Evolutionary conservation across 1,284 basidiomycete genomes (phyloP), one percentile per base, ranked within the genome.

Genomic region (Marasmius sp.): DNA sequence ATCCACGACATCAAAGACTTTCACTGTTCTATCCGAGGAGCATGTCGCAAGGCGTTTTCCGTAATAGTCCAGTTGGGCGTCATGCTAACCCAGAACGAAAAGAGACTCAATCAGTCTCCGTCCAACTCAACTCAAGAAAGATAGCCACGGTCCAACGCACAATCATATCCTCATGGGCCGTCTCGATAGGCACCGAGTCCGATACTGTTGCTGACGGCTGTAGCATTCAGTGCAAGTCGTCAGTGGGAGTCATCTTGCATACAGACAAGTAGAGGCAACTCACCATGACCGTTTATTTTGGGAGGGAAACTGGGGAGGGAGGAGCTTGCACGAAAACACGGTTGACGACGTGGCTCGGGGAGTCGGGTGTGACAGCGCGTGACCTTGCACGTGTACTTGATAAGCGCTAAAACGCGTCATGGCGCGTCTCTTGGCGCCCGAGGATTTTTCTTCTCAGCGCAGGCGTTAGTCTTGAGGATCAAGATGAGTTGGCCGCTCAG

Each of bases 61-160:
- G 71, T 98, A 98, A 81, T 97, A 98, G 77, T 99, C 97, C 52
- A 99, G 82, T 74, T 98, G 97, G 27, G 97, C 96, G 75, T 99
- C 97, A 76, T 99, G 97, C 94, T 97, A n/a, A 27, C 5, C 27
- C 27, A 27, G 27, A 27, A 27, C 27, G 57, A 57, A 52, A 58
- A 45, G 33, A 49, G 48, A 18, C 7, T 36, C 49, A 14, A 57
- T 57, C 49, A 61, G 51, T 47, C 41, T 37, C 22, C 34, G 56
- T n/a, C 45, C 61, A 18, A 3, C 18, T 18, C 61, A 18, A 3
- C 18, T 18, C 18, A 37, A 27, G 20, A 5, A 61, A 16, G 47
- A 16, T n/a, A 22, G 51, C 36, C 50, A 37, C 39, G 10, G 39
- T 36, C 14, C 47, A 78, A 78, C 92, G 65, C 77, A 96, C 94